Evolutionary conservation across 257 asterid species (phyloP).

Genomic region (Lithospermum erythrorhizon): DNA sequence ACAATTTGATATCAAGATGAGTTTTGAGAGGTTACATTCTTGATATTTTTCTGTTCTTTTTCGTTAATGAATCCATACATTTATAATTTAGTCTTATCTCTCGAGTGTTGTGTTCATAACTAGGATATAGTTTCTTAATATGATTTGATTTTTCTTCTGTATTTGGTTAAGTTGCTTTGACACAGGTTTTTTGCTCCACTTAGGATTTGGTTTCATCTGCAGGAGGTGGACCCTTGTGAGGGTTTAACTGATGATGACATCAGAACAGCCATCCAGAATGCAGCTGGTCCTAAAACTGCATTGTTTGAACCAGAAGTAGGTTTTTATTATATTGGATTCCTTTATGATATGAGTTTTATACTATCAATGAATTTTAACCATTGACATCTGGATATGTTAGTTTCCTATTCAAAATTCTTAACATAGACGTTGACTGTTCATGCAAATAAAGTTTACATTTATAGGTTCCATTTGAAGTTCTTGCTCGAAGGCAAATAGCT

Average conservation of each 20-base stretch:
- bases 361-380: not conserved
- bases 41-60: too few species aligned
- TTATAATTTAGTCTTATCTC: too few species aligned
- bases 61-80: too few species aligned
- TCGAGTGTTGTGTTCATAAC: too few species aligned
- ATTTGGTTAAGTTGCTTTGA: not conserved
- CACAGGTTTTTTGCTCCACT: not conserved
- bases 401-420: too few species aligned
- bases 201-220: slow-evolving; percentile 14
- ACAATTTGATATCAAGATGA: too few species aligned
- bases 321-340: slow-evolving; percentile 3
- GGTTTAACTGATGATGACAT: slow-evolving; percentile 69
- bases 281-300: slow-evolving; percentile 66
- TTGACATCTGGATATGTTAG: not conserved
- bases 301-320: slow-evolving; percentile 66
- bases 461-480: slow-evolving; percentile 78
- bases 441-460: not conserved
- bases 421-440: too few species aligned
- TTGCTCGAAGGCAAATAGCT: slow-evolving; percentile 62
- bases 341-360: not conserved
- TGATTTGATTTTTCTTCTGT: not conserved
- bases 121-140: too few species aligned
- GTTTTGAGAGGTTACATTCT: too few species aligned
- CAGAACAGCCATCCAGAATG: slow-evolving; percentile 65
- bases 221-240: slow-evolving; percentile 84